Percentiles rank a stretch among this genome's conserved stretches.
Conservation (phyloP, 257 asterid species). For the Salvia rosmarinus region DNA sequence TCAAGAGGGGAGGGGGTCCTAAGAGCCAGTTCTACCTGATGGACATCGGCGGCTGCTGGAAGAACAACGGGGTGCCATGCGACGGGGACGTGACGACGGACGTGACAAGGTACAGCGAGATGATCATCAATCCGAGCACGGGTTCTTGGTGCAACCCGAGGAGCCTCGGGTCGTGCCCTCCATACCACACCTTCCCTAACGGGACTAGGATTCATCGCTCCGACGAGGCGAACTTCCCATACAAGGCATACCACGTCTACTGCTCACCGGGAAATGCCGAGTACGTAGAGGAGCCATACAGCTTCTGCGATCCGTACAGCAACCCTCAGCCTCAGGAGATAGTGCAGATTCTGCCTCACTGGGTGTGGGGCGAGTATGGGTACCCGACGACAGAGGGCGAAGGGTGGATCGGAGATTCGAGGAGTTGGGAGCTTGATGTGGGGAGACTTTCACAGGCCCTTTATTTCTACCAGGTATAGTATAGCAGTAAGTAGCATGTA, state of each 20-base stretch:
- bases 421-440: slow-evolving; percentile 65
- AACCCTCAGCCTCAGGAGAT: slow-evolving; percentile 74
- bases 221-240: slow-evolving; percentile 44
- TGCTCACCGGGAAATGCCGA: slow-evolving; percentile 60
- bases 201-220: slow-evolving; percentile 51
- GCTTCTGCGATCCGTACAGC: slow-evolving; percentile 55
- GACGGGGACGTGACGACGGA: slow-evolving; percentile 59
- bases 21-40: slow-evolving; percentile 57
- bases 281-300: slow-evolving; percentile 47
- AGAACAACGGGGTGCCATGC: slow-evolving; percentile 55
- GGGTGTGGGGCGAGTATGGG: slow-evolving; percentile 60
- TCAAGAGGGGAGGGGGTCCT: slow-evolving; percentile 53
- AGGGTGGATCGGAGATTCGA: slow-evolving; percentile 69
- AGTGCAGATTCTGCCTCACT: slow-evolving; percentile 59
- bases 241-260: slow-evolving; percentile 56
- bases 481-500: not conserved
- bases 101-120: slow-evolving; percentile 62
- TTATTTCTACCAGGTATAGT: slow-evolving; percentile 64
- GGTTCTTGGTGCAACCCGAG: slow-evolving; percentile 51
- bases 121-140: slow-evolving; percentile 57
- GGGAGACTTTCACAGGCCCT: slow-evolving; percentile 60
- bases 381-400: slow-evolving; percentile 59
- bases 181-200: slow-evolving; percentile 55
- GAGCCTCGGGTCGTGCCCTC: slow-evolving; percentile 49
- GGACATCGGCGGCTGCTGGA: slow-evolving; percentile 68